Base-by-base conservation (phyloP, 352 stramenopile genomes). In the Pythium aphanidermatum region DNA sequence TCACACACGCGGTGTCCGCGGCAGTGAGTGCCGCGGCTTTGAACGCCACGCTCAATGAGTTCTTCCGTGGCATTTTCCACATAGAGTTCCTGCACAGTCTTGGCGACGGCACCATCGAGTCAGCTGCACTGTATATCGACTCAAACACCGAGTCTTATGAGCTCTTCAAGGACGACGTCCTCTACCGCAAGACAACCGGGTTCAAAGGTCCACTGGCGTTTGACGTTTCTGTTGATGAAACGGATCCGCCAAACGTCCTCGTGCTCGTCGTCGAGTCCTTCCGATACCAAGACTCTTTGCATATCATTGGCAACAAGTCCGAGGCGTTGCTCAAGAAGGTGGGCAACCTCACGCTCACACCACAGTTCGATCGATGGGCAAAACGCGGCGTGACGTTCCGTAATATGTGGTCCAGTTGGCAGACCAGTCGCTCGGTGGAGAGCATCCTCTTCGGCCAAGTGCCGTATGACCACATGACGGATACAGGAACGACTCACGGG, bases 221-320 rank as follows among this genome's bases (percentile, higher is more conserved):
- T 51, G 60, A 86, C 35, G 67, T 84, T 5, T 41, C 49, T 5
- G 32, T 84, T 8, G 33, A 24, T 7, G 47, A 56, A 5, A 34
- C 58, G 5, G 68, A 87, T 25, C 61, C 50, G 11, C 70, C 74
- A 17, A 87, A 87, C 23, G 72, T 87, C 23, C 46, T 87, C 10
- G 35, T 87, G n/a, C 41, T 87, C 12, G 68, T 78, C 5, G 54
- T 87, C 46, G 75, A 87, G 52, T 83, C 72, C 23, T 84, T 87
- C 24, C 57, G 75, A 1, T 63, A 76, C 41, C 63, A 62, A 20
- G 72, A 87, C 60, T 86, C 74, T 7, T 37, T 62, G 4, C 51
- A 64, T 4, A 54, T 58, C 4, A n/a, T n/a, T n/a, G n/a, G n/a
- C n/a, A n/a, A n/a, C n/a, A n/a, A n/a, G n/a, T n/a, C n/a, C n/a